Evolutionary conservation across 2,329 filamentous ascomycete species (phyloP).

Genomic region (Ascochyta pisi): DNA sequence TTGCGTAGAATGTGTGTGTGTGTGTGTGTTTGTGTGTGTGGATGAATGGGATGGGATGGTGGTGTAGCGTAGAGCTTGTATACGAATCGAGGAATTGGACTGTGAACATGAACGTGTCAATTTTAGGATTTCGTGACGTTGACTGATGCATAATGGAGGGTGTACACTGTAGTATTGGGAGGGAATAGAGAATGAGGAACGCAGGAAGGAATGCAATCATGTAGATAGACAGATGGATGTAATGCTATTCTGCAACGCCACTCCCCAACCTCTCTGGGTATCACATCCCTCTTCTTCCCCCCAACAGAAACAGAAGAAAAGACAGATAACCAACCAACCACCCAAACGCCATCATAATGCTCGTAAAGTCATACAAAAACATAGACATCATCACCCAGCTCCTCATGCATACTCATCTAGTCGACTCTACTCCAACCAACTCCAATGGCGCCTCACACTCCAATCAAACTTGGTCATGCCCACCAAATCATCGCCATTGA

Average conservation of each 20-base stretch:
- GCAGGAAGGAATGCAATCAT: no score
- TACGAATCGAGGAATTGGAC: no score
- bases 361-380: not conserved
- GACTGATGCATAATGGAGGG: not conserved
- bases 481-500: conserved; percentile 65
- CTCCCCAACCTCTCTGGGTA: no score
- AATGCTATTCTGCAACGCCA: not conserved
- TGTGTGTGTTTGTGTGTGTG: no score
- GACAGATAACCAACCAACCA: not conserved
- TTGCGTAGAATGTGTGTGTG: conserved; percentile 50
- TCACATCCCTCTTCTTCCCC: not conserved
- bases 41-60: not conserved
- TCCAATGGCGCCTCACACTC: conserved; percentile 43
- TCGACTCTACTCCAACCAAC: conserved; percentile 25
- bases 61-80: no score
- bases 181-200: no score
- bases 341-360: conserved; percentile 12
- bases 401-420: no score
- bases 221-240: not conserved
- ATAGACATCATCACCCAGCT: not conserved
- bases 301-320: no score
- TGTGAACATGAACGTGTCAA: no score
- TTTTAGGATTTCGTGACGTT: no score
- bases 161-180: no score
- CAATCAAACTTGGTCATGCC: conserved; percentile 58